Conservation (phyloP, 176 grass and related monocot genomes). For the Lolium rigidum region DNA sequence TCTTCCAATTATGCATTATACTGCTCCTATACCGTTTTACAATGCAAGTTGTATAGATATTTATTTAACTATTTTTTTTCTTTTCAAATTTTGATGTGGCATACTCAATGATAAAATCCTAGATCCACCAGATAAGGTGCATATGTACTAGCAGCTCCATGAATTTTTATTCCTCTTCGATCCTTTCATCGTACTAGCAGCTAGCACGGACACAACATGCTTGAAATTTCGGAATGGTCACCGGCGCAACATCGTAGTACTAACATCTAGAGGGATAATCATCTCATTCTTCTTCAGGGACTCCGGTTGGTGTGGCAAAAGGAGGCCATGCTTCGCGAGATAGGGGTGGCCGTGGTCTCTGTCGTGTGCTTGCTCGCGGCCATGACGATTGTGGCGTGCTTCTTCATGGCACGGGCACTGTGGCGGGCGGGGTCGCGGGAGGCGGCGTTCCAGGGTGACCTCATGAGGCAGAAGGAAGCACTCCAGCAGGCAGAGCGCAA, state of each 20-base stretch:
- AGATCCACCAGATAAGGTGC: neutral
- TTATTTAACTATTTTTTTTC: too few relatives aligned
- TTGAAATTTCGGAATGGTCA: neutral
- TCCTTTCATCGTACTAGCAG: neutral
- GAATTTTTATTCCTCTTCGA: neutral
- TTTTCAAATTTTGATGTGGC: too few relatives aligned
- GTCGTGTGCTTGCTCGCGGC: neutral
- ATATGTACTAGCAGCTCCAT: neutral
- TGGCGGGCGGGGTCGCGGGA: constrained; percentile 31
- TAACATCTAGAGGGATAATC: neutral
- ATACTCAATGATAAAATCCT: too few relatives aligned
- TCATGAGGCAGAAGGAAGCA: constrained; percentile 66
- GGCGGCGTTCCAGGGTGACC: constrained; percentile 51
- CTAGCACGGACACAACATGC: neutral
- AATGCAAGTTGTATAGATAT: too few relatives aligned
- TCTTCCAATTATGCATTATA: too few relatives aligned
- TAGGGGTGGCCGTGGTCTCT: neutral
- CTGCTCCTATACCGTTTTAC: too few relatives aligned
- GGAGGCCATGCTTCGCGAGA: neutral
- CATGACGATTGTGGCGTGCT: neutral
- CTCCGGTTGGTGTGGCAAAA: constrained; percentile 24
- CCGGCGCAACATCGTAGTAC: neutral
- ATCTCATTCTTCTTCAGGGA: constrained; percentile 13
- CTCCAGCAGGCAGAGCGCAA: constrained; percentile 79
- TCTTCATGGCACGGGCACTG: neutral